phyloP scores from a whole-genome alignment of 2,329 filamentous ascomycete species.

The Pestalotiopsis sp. region DNA sequence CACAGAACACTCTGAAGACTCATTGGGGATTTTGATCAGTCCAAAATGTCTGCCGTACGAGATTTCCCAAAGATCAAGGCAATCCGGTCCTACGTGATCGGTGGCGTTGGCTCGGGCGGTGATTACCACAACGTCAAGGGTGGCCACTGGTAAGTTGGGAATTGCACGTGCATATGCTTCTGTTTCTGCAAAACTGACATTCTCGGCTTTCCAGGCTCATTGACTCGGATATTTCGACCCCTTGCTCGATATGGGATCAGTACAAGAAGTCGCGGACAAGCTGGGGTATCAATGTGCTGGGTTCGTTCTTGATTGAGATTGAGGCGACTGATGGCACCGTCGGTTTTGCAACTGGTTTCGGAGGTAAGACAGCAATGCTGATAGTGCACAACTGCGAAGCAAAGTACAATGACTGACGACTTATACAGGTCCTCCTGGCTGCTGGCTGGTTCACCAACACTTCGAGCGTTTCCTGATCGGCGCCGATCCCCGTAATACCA shows the following conservation, averaged over 20 bases:
- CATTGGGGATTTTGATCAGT: neutral
- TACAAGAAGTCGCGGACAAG: conserved; percentile 87
- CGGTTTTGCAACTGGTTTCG: conserved; percentile 92
- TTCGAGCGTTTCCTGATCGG: conserved; percentile 91
- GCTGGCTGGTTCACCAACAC: conserved; percentile 92
- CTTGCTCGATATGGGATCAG: conserved; percentile 86
- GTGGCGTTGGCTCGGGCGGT: conserved; percentile 62
- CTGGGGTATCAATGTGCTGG: conserved; percentile 95
- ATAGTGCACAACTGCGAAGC: neutral
- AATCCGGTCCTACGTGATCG: conserved; percentile 73
- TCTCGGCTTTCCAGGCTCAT: conserved; percentile 68
- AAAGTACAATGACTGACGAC: neutral
- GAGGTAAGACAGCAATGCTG: conserved; percentile 51
- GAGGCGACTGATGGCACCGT: conserved; percentile 90
- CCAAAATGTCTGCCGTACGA: conserved; percentile 50
- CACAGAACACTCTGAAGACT: neutral
- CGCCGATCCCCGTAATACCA: conserved; percentile 87
- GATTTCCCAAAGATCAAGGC: conserved; percentile 77
- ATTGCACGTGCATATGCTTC: neutral
- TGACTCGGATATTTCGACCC: conserved; percentile 89
- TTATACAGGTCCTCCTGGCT: conserved; percentile 74
- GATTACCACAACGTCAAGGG: conserved; percentile 92
- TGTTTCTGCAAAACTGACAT: neutral
- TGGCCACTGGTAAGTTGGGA: conserved; percentile 61
- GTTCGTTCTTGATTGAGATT: conserved; percentile 89